Evolutionary conservation across 768 basidiomycete genomes (phyloP), one percentile per base, ranked within the genome.

Genomic region (Rhizopogon vesiculosus): DNA sequence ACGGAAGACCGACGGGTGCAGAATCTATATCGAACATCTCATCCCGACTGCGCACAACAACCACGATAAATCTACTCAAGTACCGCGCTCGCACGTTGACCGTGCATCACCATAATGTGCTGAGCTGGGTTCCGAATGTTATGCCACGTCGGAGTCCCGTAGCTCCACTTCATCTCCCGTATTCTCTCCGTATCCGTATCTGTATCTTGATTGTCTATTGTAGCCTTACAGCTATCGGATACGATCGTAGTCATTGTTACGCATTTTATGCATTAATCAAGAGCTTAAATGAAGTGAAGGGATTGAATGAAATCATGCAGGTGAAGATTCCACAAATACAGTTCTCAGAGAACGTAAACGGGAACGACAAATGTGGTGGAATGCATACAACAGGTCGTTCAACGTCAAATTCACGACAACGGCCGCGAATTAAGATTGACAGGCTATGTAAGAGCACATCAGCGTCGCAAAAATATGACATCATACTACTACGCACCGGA

Each of bases 1-100:
- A 74, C 72, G 16, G 72, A 72, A 18, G 53, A 71, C 53, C 64
- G 70, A 28, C 70, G 66, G 31, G 74, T 72, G 53, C 71, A 72
- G 7, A 72, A 72, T 33, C 8, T 72, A 40, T 73, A 72, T 54
- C 71, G 74, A 42, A 68, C 63, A 53, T 52, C 58, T 12, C 67
- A 74, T 51, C 63, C 70, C 38, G 72, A 73, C 38, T 74, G 71
- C 41, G 59, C 59, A 59, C 59, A 55, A 48, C 43, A 59, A n/a
- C 64, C 57, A 57, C 66, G 51, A 55, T 28, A 18, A 45, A 46
- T 13, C 7, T 38, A 57, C 38, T 1, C 53, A 12, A 54, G 7
- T 52, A 8, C 44, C 45, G 18, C 45, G 25, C 42, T 44, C 22
- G 45, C 45, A 56, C 35, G 42, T 51, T 43, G 52, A n/a, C 51